Percentiles rank a stretch among this genome's conserved stretches.
These are phyloP conservation scores for Verruconis gallopava DNA, from an alignment of 2,329 filamentous ascomycete genomes.

Conservation along the genomic window DNA sequence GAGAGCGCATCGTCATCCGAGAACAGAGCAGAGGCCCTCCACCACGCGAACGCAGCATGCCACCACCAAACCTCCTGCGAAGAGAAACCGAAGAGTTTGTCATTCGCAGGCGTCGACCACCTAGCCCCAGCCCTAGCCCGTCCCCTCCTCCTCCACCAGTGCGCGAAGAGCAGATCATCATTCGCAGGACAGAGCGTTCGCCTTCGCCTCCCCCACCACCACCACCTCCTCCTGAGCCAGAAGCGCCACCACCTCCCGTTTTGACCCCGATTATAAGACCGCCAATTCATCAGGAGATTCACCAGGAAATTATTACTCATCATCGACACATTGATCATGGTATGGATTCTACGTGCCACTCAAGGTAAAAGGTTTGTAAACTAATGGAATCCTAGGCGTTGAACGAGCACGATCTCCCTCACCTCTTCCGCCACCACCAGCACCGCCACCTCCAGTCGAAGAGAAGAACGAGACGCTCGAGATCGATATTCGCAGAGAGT, in stretches of 20 bases:
- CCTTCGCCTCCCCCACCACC: conserved; percentile 37
- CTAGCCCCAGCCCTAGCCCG: conserved; percentile 20
- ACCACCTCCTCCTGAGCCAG: conserved; percentile 38
- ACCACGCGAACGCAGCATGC: conserved; percentile 23
- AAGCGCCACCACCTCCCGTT: conserved; percentile 34
- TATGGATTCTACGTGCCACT: conserved; percentile 29
- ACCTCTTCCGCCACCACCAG: conserved; percentile 26
- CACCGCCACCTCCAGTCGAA: conserved; percentile 33
- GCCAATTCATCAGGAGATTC: conserved; percentile 74
- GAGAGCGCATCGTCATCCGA: conserved; percentile 15
- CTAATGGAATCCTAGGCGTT: conserved; percentile 22
- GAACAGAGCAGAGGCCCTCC: conserved; percentile 12
- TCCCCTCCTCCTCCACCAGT: conserved; percentile 22
- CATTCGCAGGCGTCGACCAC: conserved; percentile 33
- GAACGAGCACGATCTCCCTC: conserved; percentile 31
- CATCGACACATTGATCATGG: conserved; percentile 81
- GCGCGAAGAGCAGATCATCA: conserved; percentile 31
- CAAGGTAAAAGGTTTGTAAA: conserved; percentile 10
- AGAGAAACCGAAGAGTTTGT: conserved; percentile 29
- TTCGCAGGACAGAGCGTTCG: conserved; percentile 29
- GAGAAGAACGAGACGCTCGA: conserved; percentile 41
- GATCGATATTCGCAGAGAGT: conserved; percentile 43
- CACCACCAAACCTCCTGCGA: conserved; percentile 24
- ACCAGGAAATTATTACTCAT: conserved; percentile 81
- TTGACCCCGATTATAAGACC: conserved; percentile 59